Base-by-base conservation (phyloP, 495 filamentous ascomycete species). In the Hypoxylon trugodes region DNA sequence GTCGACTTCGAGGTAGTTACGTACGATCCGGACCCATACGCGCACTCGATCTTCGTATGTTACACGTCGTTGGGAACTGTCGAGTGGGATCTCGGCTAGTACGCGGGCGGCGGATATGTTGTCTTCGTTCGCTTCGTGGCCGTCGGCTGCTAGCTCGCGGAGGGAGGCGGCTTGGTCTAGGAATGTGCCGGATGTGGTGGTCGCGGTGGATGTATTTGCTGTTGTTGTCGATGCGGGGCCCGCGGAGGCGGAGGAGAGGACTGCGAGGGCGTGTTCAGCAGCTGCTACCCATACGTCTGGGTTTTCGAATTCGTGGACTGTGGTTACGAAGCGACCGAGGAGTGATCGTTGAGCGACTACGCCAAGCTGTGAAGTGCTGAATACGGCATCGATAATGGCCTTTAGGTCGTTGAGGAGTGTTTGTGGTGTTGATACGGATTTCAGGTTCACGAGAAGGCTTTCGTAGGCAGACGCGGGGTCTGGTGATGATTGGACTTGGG, bases 1-100 rank as follows among this genome's bases (percentile, higher is more conserved):
- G 72, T 97, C 96, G 40, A 92, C 93, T 77, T 98, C 96, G 40
- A 98, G 85, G 73, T 95, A 93, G 75, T 95, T 88, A 48, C 96
- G 87, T 74, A 95, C 92, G 71, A 98, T 98, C 42, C 96, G 89
- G 45, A 98, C 90, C 89, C 93, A 97, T 38, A 96, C 82, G 22
- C 77, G 78, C 2, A 90, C 89, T 73, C 92, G 92, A 50, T 91
- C 87, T 51, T 90, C 82, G 73, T 90, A 87, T 7, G 87, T 82
- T 15, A 97, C 88, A 54, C 88, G 86, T 10, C 92, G 89, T 74
- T 97, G 93, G 18, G 90, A 91, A 40, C 84, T 89, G 70, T 97
- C 92, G 13, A 97, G 86, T 26, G 91, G 89, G 66, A 98, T 96
- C 19, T 88, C 89, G 69, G 91, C 81, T 2, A 98, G 86, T 5